Base-by-base conservation (phyloP, 805 yeast genomes). In the Lipomyces starkeyi region DNA sequence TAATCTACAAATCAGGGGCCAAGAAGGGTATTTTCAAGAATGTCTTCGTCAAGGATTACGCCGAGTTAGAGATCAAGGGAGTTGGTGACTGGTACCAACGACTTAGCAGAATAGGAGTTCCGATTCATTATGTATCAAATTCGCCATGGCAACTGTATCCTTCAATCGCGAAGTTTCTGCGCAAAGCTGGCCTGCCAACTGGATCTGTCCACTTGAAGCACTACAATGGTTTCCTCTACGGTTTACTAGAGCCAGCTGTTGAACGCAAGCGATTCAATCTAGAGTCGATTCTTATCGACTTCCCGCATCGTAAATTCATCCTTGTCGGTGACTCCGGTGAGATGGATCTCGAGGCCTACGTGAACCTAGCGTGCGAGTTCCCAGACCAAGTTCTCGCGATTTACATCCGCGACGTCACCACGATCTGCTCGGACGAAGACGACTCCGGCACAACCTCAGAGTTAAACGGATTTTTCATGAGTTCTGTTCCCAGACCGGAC, bases 311-410 rank as follows among this genome's bases (percentile, higher is more conserved):
- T 71, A 88, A 85, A 74, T 94, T 95, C 76, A 84, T 95, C 29
- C 80, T 97, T 61, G 84, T 95, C 17, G 99, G 99, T 40, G 99
- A 95, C 77, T 89, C 97, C 1, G 98, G 98, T 1, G 99, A 95
- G 76, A 89, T 89, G 71, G 99, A 95, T 80, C 80, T 94, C 56
- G 99, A 96, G 75, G 97, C 98, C 0, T 95, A 95, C 76, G 83
- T 87, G 5, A 88, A 88, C 34, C 79, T 93, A 43, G 91, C 96
- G 0, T 79, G 81, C 53, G 71, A 76, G 40, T 86, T 80, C 73
- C 97, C 97, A 0, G 79, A 81, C 3, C 89, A 87, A 69, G 82
- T 95, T 0, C 71, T 84, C 27, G 96, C 90, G 0, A 91, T 95
- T 3, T 93, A 87, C 76, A 90, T 95, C 47, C 81, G 98, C 55